Evolutionary conservation across 371 early-diverging fungal species (phyloP).

Genomic region (Mortierella sp.): DNA sequence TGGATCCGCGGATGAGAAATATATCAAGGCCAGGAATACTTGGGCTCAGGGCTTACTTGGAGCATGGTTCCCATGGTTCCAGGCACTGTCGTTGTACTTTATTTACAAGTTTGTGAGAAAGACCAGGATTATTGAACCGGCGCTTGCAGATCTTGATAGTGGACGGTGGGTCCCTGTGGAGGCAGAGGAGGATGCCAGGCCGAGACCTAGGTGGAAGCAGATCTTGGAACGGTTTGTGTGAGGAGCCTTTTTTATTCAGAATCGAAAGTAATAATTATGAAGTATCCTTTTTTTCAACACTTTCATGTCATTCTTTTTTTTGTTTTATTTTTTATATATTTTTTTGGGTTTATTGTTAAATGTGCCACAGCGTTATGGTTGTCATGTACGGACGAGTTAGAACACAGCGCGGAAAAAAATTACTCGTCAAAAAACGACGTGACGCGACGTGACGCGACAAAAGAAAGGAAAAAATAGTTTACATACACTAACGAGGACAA

Average conservation of each 20-base stretch:
- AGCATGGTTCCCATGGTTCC: conserved; percentile 67
- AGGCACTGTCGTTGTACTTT: conserved; percentile 61
- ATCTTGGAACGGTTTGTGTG: conserved; percentile 18
- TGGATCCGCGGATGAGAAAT: conserved; percentile 13
- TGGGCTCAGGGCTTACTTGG: conserved; percentile 54
- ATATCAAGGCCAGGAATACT: conserved; percentile 19
- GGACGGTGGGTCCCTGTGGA: conserved; percentile 34
- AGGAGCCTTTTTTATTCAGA: neutral
- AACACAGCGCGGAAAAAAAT: too few relatives aligned
- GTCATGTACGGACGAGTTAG: too few relatives aligned
- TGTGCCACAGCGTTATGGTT: too few relatives aligned
- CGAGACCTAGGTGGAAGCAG: conserved; percentile 26
- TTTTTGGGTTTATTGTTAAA: too few relatives aligned
- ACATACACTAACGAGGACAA: too few relatives aligned
- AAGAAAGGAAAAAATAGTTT: too few relatives aligned
- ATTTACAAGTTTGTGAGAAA: conserved; percentile 62
- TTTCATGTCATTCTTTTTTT: too few relatives aligned
- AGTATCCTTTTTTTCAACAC: too few relatives aligned
- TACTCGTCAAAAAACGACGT: too few relatives aligned
- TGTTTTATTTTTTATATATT: too few relatives aligned
- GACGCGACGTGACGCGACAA: too few relatives aligned
- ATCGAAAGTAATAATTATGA: too few relatives aligned
- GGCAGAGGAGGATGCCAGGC: conserved; percentile 7
- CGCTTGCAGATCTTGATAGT: conserved; percentile 67
- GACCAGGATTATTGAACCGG: conserved; percentile 65